Base-by-base conservation (phyloP, 2,329 filamentous ascomycete genomes). In the Teratosphaeria gauchensis region DNA sequence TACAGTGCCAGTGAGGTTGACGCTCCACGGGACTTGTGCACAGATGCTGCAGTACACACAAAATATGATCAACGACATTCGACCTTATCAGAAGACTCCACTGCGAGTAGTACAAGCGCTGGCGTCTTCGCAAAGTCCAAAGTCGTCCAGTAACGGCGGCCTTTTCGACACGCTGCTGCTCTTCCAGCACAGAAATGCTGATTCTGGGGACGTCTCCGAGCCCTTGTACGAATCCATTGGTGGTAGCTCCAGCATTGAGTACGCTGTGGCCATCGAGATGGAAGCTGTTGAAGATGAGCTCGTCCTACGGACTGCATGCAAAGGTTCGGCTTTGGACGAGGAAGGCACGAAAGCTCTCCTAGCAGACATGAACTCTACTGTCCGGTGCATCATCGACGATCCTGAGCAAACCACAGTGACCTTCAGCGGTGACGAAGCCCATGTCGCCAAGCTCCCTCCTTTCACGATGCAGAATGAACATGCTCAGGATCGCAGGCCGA, bases 261-360 rank as follows among this genome's bases (percentile, higher is more conserved):
- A 92, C 70, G 86, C 89, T 0, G 74, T 95, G 3, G 94, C 89
- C 65, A 81, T 90, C 1, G 92, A 96, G 73, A 84, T 94, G 70
- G 90, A 95, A 69, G 73, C 82, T 5, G 71, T 81, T 0, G 75
- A 73, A 0, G 73, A 81, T 19, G 67, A 73, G 0, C 69, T 95
- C 1, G 62, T 84, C 0, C 94, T 91, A 86, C 84, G 89, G 12
- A 79, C 85, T 19, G 89, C 90, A 4, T 87, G 86, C 62, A 85
- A 89, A 65, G 76, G 80, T 1, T 74, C 74, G 0, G 80, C 83
- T 11, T 71, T 85, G 5, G 76, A 80, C 12, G 63, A 71, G 0
- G 59, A 68, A 0, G 80, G 79, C 9, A 77, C 81, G 0, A 61
- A 76, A 0, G 65, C 70, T 0, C 70, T 95, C 1, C 68, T 94